Conservation (phyloP, 345 rosid genomes). For the Eucalyptus cladocalyx region DNA sequence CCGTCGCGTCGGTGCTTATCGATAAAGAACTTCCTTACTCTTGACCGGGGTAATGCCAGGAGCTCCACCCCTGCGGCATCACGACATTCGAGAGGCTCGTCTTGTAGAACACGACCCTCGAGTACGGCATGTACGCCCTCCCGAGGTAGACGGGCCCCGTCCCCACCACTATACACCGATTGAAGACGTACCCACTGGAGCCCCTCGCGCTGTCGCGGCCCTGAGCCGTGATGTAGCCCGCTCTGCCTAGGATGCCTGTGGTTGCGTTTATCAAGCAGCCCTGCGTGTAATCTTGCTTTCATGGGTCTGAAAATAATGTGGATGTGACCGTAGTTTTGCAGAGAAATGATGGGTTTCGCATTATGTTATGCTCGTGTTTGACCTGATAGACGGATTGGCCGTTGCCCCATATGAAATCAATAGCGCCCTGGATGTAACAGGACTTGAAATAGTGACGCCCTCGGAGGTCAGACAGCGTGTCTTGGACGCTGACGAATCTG, state of each 20-base stretch:
- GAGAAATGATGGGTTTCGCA: neutral
- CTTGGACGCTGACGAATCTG: conserved; percentile 8
- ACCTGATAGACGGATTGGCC: conserved; percentile 39
- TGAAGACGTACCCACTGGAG: conserved; percentile 3
- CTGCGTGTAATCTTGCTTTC: neutral
- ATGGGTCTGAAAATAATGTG: neutral
- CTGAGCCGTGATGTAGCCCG: conserved; percentile 33
- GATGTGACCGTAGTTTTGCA: neutral
- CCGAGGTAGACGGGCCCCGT: conserved; percentile 13
- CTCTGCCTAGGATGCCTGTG: neutral
- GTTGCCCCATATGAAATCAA: conserved; percentile 39
- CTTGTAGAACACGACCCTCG: conserved; percentile 18
- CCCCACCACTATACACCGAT: conserved; percentile 5
- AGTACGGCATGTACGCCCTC: conserved; percentile 17
- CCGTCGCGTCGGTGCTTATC: neutral
- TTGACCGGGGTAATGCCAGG: conserved; percentile 6
- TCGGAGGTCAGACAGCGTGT: neutral
- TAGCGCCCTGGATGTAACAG: conserved; percentile 33
- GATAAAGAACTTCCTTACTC: conserved; percentile 10
- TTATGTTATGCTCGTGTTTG: neutral
- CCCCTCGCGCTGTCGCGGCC: neutral
- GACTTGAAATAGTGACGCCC: conserved; percentile 13
- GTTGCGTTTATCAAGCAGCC: conserved; percentile 1
- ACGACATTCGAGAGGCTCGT: neutral
- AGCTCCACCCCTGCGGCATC: conserved; percentile 24